Percentiles rank a stretch among this genome's conserved stretches.
Evolutionary conservation across 2,329 filamentous ascomycete species (phyloP).

Genomic region (Phyllosticta capitalensis): DNA sequence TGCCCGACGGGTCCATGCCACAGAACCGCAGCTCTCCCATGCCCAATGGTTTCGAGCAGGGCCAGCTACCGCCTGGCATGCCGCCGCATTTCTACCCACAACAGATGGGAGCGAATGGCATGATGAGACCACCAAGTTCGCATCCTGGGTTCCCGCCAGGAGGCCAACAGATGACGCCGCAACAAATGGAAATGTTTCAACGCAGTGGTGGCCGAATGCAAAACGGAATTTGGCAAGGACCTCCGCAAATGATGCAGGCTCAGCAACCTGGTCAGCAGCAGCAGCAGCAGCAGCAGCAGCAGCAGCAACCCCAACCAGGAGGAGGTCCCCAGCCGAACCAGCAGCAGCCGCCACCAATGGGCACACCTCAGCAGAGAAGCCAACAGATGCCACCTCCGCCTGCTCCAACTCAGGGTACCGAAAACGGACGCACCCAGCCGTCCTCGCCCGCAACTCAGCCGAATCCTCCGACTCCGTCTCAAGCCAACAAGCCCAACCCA

Average conservation of each 20-base stretch:
- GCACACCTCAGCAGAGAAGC: conserved; percentile 62
- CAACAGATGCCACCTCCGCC: conserved; percentile 47
- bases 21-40: conserved; percentile 52
- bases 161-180: conserved; percentile 52
- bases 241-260: conserved; percentile 43
- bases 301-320: conserved; percentile 27
- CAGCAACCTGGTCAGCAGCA: conserved; percentile 27
- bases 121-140: conserved; percentile 48
- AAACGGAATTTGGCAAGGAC: conserved; percentile 28
- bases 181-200: conserved; percentile 40
- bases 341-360: conserved; percentile 46
- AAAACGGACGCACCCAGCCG: conserved; percentile 33
- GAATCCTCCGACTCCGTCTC: conserved; percentile 62
- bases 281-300: conserved; percentile 21
- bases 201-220: conserved; percentile 27
- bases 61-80: conserved; percentile 40
- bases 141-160: conserved; percentile 36
- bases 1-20: conserved; percentile 60
- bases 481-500: conserved; percentile 62
- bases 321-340: conserved; percentile 36
- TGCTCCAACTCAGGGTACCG: conserved; percentile 32
- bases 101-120: conserved; percentile 25
- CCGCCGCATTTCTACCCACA: conserved; percentile 28
- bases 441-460: conserved; percentile 38
- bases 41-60: conserved; percentile 45